Evolutionary conservation across 2,329 filamentous ascomycete genomes (phyloP), one percentile per base, ranked within the genome.

Genomic region (Ceratocystis diversiconidia): DNA sequence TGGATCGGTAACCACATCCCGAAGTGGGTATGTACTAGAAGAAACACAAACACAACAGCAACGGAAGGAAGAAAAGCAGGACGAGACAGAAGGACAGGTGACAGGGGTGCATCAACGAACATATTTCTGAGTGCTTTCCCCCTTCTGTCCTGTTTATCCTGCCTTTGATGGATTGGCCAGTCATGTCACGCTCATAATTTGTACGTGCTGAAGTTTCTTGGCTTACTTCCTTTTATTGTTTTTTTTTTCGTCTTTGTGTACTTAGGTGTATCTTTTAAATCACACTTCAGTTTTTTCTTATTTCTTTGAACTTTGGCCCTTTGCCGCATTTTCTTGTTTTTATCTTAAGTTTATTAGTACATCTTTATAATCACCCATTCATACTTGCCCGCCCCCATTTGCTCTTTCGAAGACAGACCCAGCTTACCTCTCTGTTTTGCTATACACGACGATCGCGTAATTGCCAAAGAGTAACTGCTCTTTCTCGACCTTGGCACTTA

Each of bases 331-430:
- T 52, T 22, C 55, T 61, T 60, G 19, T 50, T 60, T 59, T 43
- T 32, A 17, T 17, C n/a, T 36, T 19, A 59, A 30, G 22, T 17
- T 22, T 30, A 22, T 44, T 46, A 22, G 30, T 61, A 44, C 12
- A 50, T 50, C 48, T 50, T 25, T 50, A 50, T 50, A 55, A 64
- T 55, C 46, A 57, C 44, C 32, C n/a, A 55, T 36, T 52, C 28
- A 7, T 41, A 7, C 36, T 30, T 60, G 22, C 22, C 25, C n/a
- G 10, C 36, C 36, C 4, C 10, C 36, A 15, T 52, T 63, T 48
- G 46, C 52, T 64, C n/a, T 41, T 15, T 41, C 12, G 36, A 41
- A 41, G 36, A 41, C 36, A 41, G 36, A 15, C 36, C 36, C 36
- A 41, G 10, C 36, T 15, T 41, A 2, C 36, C 36, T 41, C 32